Evolutionary conservation across 768 basidiomycete species (phyloP).

Genomic region (Agaricus blazei): DNA sequence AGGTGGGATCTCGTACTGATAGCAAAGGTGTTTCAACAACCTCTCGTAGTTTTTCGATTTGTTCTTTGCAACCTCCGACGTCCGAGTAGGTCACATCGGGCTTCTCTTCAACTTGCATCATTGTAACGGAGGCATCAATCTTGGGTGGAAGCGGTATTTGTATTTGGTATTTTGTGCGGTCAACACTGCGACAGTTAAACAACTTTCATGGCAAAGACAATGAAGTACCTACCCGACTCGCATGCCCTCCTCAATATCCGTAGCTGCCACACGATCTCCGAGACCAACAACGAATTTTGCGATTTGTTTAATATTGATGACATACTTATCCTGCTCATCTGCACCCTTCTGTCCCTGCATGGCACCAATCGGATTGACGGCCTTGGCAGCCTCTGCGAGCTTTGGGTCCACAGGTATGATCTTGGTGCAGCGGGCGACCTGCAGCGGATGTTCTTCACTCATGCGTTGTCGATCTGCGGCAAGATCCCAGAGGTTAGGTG

Average conservation of each 20-base stretch:
- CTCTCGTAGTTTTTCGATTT: conserved; percentile 97
- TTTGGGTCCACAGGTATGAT: conserved; percentile 83
- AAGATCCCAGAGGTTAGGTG: conserved; percentile 97
- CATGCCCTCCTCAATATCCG: conserved; percentile 99
- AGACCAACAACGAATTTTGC: conserved; percentile 98
- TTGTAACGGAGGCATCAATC: conserved; percentile 98
- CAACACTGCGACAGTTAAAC: conserved; percentile 54
- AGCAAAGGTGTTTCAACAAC: conserved; percentile 96
- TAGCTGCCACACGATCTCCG: conserved; percentile 93
- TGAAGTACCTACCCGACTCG: conserved; percentile 80
- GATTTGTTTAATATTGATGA: conserved; percentile 99
- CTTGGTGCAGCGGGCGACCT: conserved; percentile 98
- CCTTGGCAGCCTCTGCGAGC: conserved; percentile 71
- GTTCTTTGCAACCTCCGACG: conserved; percentile 97
- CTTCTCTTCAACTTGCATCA: conserved; percentile 99
- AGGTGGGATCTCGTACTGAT: conserved; percentile 51
- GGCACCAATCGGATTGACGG: conserved; percentile 74
- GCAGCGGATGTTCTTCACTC: conserved; percentile 88
- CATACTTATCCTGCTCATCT: conserved; percentile 98
- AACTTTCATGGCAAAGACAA: not conserved
- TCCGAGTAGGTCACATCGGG: conserved; percentile 98
- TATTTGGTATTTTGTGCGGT: conserved; percentile 96
- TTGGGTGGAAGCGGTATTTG: conserved; percentile 98
- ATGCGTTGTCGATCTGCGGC: conserved; percentile 89
- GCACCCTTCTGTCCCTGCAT: conserved; percentile 90